Evolutionary conservation across 1,284 basidiomycete species (phyloP), one percentile per base, ranked within the genome.

Genomic region (Leccinum subatratum): DNA sequence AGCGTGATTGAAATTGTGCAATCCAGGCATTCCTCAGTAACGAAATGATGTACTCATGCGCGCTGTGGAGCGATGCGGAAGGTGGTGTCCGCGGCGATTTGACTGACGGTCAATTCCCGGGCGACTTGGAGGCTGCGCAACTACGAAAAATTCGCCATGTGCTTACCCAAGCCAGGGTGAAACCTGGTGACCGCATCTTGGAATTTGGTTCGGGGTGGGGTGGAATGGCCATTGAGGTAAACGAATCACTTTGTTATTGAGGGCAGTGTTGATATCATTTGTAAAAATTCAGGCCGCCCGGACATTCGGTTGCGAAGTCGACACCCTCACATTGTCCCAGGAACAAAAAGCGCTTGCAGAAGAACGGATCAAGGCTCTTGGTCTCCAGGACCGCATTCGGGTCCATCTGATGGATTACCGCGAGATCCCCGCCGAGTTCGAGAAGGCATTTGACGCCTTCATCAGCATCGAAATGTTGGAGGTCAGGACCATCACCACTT

Each of bases 161-260:
- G 70, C 89, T 96, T 68, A 81, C 79, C 16, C 86, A 88, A 68
- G 92, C 93, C 61, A 87, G 87, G 63, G 89, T 95, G 57, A 83
- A 86, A 70, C 87, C 86, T 42, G 93, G 92, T 0, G 83, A 94
- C 75, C 85, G 92, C 42, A 85, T 96, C 39, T 82, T 96, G 59
- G 94, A 96, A 79, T 94, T 96, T 72, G 94, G 94, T n/a, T 90
- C 90, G 63, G 94, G 94, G 8, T 96, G 94, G 94, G 94, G 94
- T 14, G 91, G 88, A 58, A 83, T 96, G 63, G 92, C 93, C 9
- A 96, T 96, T 69, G 91, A 93, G 84, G 92, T 91, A 63, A 71
- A 62, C 2, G 3, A 56, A 14, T n/a, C 34, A 6, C 28, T 34
- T 30, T 63, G 59, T 16, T 61, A 34, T 60, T 12, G 1, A 42